These are phyloP conservation scores for Trypanosoma avium DNA, from an alignment of 208 protist genomes.

Conservation along the genomic window DNA sequence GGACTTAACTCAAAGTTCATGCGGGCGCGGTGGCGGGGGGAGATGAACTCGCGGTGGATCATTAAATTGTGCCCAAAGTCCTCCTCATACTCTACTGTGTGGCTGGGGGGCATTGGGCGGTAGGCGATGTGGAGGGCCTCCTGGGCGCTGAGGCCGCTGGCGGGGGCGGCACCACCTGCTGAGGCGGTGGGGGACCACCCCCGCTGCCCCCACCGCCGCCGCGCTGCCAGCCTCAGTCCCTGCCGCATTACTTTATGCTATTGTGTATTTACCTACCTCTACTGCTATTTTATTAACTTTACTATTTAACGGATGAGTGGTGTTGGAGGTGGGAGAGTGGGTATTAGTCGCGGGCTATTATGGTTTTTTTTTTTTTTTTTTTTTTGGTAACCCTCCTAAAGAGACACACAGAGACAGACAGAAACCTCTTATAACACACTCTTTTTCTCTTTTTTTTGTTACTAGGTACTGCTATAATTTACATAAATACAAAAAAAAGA, in stretches of 20 bases:
- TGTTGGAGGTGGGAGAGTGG: no score
- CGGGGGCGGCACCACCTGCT: slow-evolving; percentile 56
- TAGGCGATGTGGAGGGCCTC: slow-evolving; percentile 83
- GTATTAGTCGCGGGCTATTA: no score
- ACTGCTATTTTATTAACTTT: no score
- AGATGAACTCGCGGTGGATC: slow-evolving; percentile 87
- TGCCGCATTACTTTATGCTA: slow-evolving; percentile 19
- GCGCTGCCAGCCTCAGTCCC: slow-evolving; percentile 11
- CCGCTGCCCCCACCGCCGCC: slow-evolving; percentile 66
- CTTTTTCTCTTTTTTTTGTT: no score
- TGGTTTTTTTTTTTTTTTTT: no score
- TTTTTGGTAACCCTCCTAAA: no score
- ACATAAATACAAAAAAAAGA: neutral
- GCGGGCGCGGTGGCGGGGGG: slow-evolving; percentile 51
- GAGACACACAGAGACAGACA: no score
- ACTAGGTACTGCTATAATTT: neutral
- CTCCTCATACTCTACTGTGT: slow-evolving; percentile 88
- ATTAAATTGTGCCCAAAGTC: slow-evolving; percentile 85
- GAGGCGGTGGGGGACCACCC: slow-evolving; percentile 78
- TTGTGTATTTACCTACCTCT: no score
- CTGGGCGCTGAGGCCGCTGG: slow-evolving; percentile 69
- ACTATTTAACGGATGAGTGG: no score
- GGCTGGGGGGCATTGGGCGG: slow-evolving; percentile 70
- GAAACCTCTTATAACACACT: no score
- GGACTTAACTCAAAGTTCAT: slow-evolving; percentile 57